Evolutionary conservation across 495 filamentous ascomycete species (phyloP), one percentile per base, ranked within the genome.

Genomic region (Filosporella fistucella): DNA sequence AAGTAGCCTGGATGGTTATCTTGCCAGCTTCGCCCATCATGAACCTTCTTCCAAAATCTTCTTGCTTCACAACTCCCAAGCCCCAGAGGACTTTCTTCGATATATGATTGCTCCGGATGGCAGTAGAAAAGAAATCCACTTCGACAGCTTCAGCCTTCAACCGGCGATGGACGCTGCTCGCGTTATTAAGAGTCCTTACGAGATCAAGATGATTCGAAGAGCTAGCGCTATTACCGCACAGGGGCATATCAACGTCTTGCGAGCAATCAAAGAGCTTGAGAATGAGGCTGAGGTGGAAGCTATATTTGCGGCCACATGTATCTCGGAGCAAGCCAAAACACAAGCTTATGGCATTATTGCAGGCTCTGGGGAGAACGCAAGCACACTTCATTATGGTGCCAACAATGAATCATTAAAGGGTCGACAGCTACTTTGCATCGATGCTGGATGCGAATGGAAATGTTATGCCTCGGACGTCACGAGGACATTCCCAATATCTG

Each of bases 391-490:
- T 64, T 97, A 97, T 63, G 70, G 76, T 6, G 73, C 72, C 21
- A 97, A 97, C 60, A 70, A 93, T 56, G 74, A 85, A 51, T 66
- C 80, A 4, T 72, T 96, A 28, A 58, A 67, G 3, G 78, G 78
- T 2, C 71, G 76, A 41, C 82, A 89, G 59, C 68, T 91, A 14
- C 70, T 95, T 21, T 82, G 88, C 48, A 69, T 96, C 7, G 91
- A 97, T 61, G 91, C 90, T 1, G 90, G 88, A 5, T 78, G 80
- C 26, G 91, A 96, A 61, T 94, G 78, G 76, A 65, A 82, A 11
- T 88, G 86, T 62, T 97, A 97, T 59, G 89, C 89, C n/a, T 82
- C 80, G 42, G 91, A 96, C 55, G 77, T 97, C 28, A 97, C 91
- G 0, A 77, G 91, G 4, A 95, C 91, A 2, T 81, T 95, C 55